Evolutionary conservation across 2,329 filamentous ascomycete species (phyloP).

Genomic region (Monilinia polystroma): DNA sequence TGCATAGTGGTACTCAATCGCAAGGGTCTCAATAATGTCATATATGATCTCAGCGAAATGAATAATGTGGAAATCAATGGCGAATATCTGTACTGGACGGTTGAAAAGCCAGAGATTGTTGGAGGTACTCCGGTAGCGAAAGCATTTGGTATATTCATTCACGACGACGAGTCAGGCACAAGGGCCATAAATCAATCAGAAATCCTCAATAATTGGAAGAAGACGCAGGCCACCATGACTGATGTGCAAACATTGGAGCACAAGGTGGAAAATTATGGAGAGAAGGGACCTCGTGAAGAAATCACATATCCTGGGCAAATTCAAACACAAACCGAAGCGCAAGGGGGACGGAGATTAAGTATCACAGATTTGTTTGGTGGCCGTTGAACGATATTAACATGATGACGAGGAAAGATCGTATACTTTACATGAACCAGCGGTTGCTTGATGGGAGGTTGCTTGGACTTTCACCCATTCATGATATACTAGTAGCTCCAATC

Average conservation of each 20-base stretch:
- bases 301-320: slow-evolving; percentile 24
- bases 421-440: neutral
- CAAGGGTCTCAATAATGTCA: slow-evolving; percentile 67
- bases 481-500: neutral
- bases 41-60: slow-evolving; percentile 61
- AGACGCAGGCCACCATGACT: slow-evolving; percentile 6
- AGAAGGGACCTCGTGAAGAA: slow-evolving; percentile 22
- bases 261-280: slow-evolving; percentile 26
- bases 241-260: slow-evolving; percentile 16
- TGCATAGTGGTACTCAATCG: slow-evolving; percentile 74
- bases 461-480: neutral
- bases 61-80: slow-evolving; percentile 62
- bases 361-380: slow-evolving; percentile 16
- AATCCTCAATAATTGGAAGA: slow-evolving; percentile 37
- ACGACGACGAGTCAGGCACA: slow-evolving; percentile 50
- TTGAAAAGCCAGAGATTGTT: neutral
- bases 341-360: slow-evolving; percentile 7
- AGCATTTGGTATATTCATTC: slow-evolving; percentile 56
- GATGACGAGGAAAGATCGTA: neutral
- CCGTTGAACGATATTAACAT: neutral
- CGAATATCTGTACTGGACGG: slow-evolving; percentile 52
- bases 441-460: neutral
- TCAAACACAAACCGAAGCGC: slow-evolving; percentile 1
- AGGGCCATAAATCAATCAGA: slow-evolving; percentile 38
- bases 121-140: slow-evolving; percentile 33